Percentiles rank a stretch among this genome's conserved stretches.
Evolutionary conservation across 2,329 filamentous ascomycete genomes (phyloP).

Genomic region (Apiospora hydei): DNA sequence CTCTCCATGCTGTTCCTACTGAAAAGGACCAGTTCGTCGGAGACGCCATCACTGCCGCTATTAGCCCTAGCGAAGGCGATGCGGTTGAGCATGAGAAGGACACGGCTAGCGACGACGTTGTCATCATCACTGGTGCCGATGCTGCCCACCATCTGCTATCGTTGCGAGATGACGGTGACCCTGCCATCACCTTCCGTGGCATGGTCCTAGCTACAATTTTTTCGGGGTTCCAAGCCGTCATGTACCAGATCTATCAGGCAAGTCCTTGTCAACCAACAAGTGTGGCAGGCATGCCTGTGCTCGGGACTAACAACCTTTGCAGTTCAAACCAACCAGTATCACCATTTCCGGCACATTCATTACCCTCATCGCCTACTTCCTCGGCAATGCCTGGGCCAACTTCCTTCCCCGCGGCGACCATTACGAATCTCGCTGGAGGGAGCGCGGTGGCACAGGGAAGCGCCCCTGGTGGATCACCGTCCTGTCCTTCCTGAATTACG

Average conservation of each 20-base stretch:
- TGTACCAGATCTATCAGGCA: constrained; percentile 63
- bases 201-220: constrained; percentile 57
- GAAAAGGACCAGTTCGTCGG: constrained; percentile 29
- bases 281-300: constrained; percentile 1
- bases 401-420: constrained; percentile 60
- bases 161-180: constrained; percentile 60
- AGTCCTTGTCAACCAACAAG: constrained; percentile 29
- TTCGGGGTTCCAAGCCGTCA: constrained; percentile 60
- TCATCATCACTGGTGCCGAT: constrained; percentile 61
- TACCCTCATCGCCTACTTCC: constrained; percentile 63
- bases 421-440: constrained; percentile 56
- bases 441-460: constrained; percentile 47
- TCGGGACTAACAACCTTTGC: background rate
- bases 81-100: constrained; percentile 39
- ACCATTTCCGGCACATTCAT: constrained; percentile 62
- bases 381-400: constrained; percentile 56
- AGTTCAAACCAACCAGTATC: constrained; percentile 61
- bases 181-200: constrained; percentile 59
- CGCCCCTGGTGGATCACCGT: constrained; percentile 50
- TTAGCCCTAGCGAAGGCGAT: constrained; percentile 32
- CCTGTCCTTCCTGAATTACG: constrained; percentile 56
- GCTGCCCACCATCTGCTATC: constrained; percentile 57
- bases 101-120: constrained; percentile 45
- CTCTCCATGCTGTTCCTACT: constrained; percentile 26
- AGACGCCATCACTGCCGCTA: constrained; percentile 34